A percentile compares a stretch with the other conserved stretches of the same genome.
These are phyloP conservation scores for Furculomyces boomerangus DNA, from an alignment of 371 early-diverging fungal genomes.

Conservation along the genomic window DNA sequence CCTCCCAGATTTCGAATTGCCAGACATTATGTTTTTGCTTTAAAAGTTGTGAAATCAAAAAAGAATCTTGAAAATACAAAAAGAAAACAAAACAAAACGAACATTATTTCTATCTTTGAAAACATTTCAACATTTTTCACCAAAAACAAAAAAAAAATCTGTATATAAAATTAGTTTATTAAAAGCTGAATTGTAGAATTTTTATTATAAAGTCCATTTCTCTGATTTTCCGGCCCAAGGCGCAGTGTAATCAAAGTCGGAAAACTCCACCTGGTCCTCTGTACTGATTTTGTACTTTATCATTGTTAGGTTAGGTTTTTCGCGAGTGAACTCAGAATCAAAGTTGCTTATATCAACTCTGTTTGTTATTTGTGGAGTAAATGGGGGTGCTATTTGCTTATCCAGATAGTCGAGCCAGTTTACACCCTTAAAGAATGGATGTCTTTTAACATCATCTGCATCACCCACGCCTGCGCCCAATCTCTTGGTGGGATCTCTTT, in stretches of 20 bases:
- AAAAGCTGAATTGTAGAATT: conserved; percentile 10
- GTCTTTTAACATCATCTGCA: conserved; percentile 76
- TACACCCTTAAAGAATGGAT: conserved; percentile 83
- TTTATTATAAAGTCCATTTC: no score
- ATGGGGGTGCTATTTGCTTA: conserved; percentile 71
- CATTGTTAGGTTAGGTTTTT: conserved; percentile 76
- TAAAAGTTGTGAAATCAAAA: no score
- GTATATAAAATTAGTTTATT: no score
- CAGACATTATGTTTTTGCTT: no score
- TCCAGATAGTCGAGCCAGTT: conserved; percentile 82
- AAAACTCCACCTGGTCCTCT: conserved; percentile 79
- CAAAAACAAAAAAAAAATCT: no score
- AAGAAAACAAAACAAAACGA: no score
- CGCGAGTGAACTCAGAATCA: conserved; percentile 84
- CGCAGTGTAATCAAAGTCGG: conserved; percentile 76
- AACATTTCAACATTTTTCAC: no score
- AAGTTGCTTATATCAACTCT: conserved; percentile 87
- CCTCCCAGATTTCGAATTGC: no score
- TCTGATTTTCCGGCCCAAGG: conserved; percentile 51
- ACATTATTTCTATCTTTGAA: no score
- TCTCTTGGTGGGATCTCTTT: conserved; percentile 70
- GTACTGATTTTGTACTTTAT: conserved; percentile 53
- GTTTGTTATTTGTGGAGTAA: conserved; percentile 59
- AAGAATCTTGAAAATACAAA: no score
- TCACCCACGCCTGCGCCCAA: conserved; percentile 68